Evolutionary conservation across 345 rosid genomes (phyloP).

Genomic region (Corchorus capsularis): DNA sequence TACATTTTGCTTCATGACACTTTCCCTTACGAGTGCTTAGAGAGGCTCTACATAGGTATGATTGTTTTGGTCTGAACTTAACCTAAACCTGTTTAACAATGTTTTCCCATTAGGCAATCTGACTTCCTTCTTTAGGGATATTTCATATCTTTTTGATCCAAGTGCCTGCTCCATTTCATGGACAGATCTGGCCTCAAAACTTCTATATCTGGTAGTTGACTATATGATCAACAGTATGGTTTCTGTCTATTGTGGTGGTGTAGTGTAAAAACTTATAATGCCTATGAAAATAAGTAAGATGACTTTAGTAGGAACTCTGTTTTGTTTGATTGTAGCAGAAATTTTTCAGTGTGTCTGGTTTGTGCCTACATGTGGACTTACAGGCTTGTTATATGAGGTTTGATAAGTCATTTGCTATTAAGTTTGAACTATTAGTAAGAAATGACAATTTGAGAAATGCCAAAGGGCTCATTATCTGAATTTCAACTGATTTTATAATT

Average conservation of each 20-base stretch:
- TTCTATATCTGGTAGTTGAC: neutral
- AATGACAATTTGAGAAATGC: neutral
- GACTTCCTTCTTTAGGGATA: neutral
- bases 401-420: neutral
- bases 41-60: neutral
- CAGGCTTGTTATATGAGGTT: neutral
- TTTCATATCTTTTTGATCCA: neutral
- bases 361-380: neutral
- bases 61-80: neutral
- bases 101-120: neutral
- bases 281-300: neutral
- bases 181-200: neutral
- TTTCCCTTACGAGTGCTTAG: neutral
- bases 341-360: neutral
- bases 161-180: neutral
- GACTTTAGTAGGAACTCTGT: neutral
- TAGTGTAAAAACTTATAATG: neutral
- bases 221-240: neutral
- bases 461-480: neutral
- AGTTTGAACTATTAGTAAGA: neutral
- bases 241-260: neutral
- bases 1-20: neutral
- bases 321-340: neutral
- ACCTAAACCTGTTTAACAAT: neutral
- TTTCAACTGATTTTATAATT: conserved; percentile 15